Conservation (phyloP, 495 filamentous ascomycete genomes). For the Podospora conica region DNA sequence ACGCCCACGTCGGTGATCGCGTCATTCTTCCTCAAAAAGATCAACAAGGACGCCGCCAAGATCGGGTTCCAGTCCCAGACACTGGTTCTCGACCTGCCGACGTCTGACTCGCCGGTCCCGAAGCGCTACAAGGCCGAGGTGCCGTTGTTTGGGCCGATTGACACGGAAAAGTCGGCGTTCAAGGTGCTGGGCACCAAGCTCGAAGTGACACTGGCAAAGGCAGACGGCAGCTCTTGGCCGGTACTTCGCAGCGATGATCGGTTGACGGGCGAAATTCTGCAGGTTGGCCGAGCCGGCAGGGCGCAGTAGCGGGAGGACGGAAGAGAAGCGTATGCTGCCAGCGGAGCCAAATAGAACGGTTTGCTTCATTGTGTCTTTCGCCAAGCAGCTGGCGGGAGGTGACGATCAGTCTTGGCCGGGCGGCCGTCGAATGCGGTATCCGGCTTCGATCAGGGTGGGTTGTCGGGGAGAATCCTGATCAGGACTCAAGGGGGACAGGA, state of each 20-base stretch:
- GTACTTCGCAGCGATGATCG: conserved; percentile 80
- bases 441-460: not conserved
- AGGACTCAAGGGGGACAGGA: not conserved
- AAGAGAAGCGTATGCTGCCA: not conserved
- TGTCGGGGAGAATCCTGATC: not conserved
- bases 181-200: conserved; percentile 94
- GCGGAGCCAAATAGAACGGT: conserved; percentile 3
- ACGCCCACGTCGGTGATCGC: conserved; percentile 78
- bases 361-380: conserved; percentile 1
- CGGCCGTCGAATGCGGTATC: not conserved
- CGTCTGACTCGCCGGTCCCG: conserved; percentile 56
- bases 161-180: conserved; percentile 65
- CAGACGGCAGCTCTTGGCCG: conserved; percentile 78
- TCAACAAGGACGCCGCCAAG: conserved; percentile 70
- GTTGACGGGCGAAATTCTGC: conserved; percentile 71
- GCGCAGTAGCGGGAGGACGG: conserved; percentile 38
- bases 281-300: conserved; percentile 71
- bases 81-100: conserved; percentile 72
- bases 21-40: conserved; percentile 94
- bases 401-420: not conserved
- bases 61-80: conserved; percentile 56
- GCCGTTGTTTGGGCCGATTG: conserved; percentile 69
- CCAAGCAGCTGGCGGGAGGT: not conserved
- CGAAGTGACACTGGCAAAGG: conserved; percentile 78
- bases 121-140: conserved; percentile 76